A percentile compares a stretch with the other conserved stretches of the same genome.
Conservation (phyloP, 495 filamentous ascomycete species). For the Penicillium canariense region DNA sequence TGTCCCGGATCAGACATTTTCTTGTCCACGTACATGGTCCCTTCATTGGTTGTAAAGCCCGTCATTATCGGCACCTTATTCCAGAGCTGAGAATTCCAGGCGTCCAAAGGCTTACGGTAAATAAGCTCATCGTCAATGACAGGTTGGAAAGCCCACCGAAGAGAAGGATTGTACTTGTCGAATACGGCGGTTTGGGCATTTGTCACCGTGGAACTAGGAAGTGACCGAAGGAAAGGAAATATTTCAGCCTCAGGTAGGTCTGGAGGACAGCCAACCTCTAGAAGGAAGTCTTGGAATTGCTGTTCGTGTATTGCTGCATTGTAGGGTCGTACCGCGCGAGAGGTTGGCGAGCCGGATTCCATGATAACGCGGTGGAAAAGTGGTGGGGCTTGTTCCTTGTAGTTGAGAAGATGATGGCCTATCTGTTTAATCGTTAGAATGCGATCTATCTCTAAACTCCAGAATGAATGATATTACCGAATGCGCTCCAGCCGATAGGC, state of each 20-base stretch:
- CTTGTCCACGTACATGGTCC: slow-evolving; percentile 55
- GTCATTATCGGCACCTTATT: slow-evolving; percentile 62
- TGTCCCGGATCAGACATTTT: slow-evolving; percentile 40
- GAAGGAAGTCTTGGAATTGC: slow-evolving; percentile 59
- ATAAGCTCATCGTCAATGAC: slow-evolving; percentile 61
- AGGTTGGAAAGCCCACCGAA: slow-evolving; percentile 68
- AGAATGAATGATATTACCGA: slow-evolving; percentile 35
- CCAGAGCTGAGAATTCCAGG: slow-evolving; percentile 51
- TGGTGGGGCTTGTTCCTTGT: slow-evolving; percentile 26
- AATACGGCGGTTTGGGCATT: slow-evolving; percentile 51
- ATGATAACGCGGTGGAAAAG: slow-evolving; percentile 63
- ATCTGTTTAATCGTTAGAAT: slow-evolving; percentile 36
- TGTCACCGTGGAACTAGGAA: slow-evolving; percentile 45
- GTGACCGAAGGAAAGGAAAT: slow-evolving; percentile 48
- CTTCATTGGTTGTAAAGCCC: slow-evolving; percentile 66
- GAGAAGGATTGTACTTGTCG: slow-evolving; percentile 49
- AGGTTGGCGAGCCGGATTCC: slow-evolving; percentile 61
- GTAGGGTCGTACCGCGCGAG: slow-evolving; percentile 57
- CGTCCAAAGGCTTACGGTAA: slow-evolving; percentile 52
- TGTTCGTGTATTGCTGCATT: slow-evolving; percentile 55
- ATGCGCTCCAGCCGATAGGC: slow-evolving; percentile 61
- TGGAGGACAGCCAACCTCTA: slow-evolving; percentile 36
- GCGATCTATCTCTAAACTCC: neutral
- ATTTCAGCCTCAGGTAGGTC: slow-evolving; percentile 42
- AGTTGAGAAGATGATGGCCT: slow-evolving; percentile 62